Conservation (phyloP, 257 asterid genomes). For the Primulina huaijiensis region DNA sequence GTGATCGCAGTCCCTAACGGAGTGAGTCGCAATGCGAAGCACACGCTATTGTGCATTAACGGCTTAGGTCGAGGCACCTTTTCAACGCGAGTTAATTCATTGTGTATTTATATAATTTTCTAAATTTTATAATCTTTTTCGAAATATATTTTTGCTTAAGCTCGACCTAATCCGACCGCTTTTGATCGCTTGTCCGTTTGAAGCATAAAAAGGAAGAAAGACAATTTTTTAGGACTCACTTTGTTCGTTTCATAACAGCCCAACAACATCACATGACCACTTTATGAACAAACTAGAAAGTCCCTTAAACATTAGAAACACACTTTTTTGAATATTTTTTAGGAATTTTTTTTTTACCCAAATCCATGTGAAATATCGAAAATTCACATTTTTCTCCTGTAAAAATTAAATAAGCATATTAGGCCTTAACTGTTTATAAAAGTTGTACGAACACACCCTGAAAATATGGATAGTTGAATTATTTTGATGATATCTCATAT, state of each 20-base stretch:
- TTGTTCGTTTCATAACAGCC: background rate
- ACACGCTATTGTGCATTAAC: background rate
- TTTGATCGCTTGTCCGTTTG: background rate
- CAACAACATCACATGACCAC: background rate
- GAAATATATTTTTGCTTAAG: background rate
- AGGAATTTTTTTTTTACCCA: too few relatives aligned
- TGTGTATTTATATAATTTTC: too few relatives aligned
- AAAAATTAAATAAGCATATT: too few relatives aligned
- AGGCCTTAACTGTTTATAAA: too few relatives aligned
- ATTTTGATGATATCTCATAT: too few relatives aligned
- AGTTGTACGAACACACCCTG: too few relatives aligned
- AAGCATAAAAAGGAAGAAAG: background rate
- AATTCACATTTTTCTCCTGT: too few relatives aligned
- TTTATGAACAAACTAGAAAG: background rate
- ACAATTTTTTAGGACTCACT: background rate
- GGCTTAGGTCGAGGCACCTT: background rate
- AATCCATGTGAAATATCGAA: too few relatives aligned
- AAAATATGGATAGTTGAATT: too few relatives aligned
- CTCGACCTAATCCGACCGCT: background rate
- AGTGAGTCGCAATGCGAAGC: background rate
- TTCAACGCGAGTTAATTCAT: background rate
- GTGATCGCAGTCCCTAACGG: too few relatives aligned
- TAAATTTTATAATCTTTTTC: too few relatives aligned
- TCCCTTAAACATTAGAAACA: background rate
- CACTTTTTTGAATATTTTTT: background rate